Evolutionary conservation across 2,329 filamentous ascomycete species (phyloP), one percentile per base, ranked within the genome.

Genomic region (Nothophoma quercina): DNA sequence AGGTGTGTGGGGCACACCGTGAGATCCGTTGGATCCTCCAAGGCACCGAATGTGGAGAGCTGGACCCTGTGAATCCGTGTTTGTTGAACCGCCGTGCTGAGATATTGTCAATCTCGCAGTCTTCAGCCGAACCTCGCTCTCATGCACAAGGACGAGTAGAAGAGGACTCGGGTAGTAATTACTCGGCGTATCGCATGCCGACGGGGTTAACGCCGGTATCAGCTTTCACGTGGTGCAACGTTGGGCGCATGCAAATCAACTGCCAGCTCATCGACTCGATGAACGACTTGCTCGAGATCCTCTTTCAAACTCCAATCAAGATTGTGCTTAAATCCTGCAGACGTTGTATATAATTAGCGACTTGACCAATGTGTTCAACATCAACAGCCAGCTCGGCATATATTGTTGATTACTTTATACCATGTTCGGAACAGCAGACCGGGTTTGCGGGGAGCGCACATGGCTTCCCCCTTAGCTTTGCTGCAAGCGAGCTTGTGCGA

Each of bases 361-460:
- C n/a, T n/a, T n/a, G n/a, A n/a, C n/a, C n/a, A n/a, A n/a, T n/a
- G n/a, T n/a, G n/a, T n/a, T n/a, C n/a, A n/a, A n/a, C n/a, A n/a
- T n/a, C n/a, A n/a, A n/a, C n/a, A n/a, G n/a, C n/a, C n/a, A n/a
- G n/a, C n/a, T n/a, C n/a, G n/a, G n/a, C n/a, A n/a, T n/a, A n/a
- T n/a, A n/a, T n/a, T n/a, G n/a, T n/a, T n/a, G n/a, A n/a, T n/a
- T n/a, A n/a, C n/a, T n/a, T n/a, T n/a, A 22, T 29, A 12, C 15
- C 13, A 9, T 19, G 2, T 21, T 16, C 16, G 19, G 29, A 15
- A 10, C 10, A 32, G 34, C 15, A 9, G 28, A 39, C 47, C 22
- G 19, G 48, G 41, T 40, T 45, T 40, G 48, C 48, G 48, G 48
- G 48, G 48, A 40, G 40, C 48, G 29, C 41, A 51, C 34, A 51